A percentile compares a stretch with the other conserved stretches of the same genome.
Evolutionary conservation across 129 eudicot species (phyloP).

Genomic region (Chrysanthemum lavandulifolium): DNA sequence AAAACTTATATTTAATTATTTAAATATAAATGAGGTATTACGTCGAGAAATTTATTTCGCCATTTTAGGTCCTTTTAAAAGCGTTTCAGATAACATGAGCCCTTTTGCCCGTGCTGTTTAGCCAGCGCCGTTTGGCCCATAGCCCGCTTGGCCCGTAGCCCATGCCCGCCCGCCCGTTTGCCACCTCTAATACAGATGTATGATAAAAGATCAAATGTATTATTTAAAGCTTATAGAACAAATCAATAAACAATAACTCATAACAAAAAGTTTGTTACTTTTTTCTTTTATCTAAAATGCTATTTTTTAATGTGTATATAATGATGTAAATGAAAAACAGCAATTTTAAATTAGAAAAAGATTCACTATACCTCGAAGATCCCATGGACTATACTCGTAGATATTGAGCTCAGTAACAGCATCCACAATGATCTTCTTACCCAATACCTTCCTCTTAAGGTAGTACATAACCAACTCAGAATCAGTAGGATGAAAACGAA

Average conservation of each 20-base stretch:
- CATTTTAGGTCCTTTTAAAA: no score
- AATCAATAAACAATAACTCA: neutral
- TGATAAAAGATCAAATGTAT: no score
- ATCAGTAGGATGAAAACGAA: constrained; percentile 88
- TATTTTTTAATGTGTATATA: neutral
- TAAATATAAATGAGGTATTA: no score
- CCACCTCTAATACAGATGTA: no score
- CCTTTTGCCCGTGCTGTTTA: no score
- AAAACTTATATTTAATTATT: no score
- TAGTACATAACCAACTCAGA: constrained; percentile 67
- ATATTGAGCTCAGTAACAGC: constrained; percentile 71
- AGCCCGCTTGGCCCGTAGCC: no score
- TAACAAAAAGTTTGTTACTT: neutral
- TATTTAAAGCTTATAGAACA: neutral
- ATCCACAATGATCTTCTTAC: constrained; percentile 46
- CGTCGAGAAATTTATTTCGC: no score
- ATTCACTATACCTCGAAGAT: constrained; percentile 63
- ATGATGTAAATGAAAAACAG: neutral
- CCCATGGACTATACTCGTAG: constrained; percentile 71
- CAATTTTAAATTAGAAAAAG: neutral
- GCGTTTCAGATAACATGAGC: no score
- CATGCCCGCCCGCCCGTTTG: no score
- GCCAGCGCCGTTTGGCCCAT: no score
- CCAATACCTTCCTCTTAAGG: constrained; percentile 59
- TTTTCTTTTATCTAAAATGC: neutral